Percentiles rank a stretch among this genome's conserved stretches.
Conservation (phyloP, 2,329 filamentous ascomycete species). For the Pseudogymnoascus sp. region DNA sequence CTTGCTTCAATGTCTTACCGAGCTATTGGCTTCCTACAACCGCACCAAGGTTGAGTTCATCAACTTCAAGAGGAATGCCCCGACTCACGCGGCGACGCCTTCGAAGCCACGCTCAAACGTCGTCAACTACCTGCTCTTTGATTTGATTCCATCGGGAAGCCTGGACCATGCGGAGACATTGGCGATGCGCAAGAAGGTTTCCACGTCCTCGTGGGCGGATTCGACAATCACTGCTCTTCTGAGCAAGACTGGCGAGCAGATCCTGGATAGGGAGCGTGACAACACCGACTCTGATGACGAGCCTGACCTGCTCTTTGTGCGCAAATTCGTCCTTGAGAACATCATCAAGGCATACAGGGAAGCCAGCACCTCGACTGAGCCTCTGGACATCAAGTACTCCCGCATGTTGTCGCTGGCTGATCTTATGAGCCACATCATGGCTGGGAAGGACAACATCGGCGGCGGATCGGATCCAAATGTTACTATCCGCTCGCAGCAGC, state of each 20-base stretch:
- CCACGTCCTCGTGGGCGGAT: constrained; percentile 79
- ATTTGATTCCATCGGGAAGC: constrained; percentile 56
- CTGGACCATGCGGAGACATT: constrained; percentile 67
- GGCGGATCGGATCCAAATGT: constrained; percentile 33
- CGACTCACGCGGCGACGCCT: constrained; percentile 70
- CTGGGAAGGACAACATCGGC: constrained; percentile 61
- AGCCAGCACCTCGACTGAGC: constrained; percentile 67
- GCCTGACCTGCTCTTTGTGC: constrained; percentile 78
- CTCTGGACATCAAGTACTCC: constrained; percentile 77
- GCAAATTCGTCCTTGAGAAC: constrained; percentile 90
- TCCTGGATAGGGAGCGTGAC: constrained; percentile 46
- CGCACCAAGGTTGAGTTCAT: constrained; percentile 97
- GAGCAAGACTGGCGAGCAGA: constrained; percentile 74
- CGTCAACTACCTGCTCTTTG: constrained; percentile 85
- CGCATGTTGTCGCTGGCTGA: constrained; percentile 82
- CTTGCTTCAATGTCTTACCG: constrained; percentile 81
- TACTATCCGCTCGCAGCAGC: constrained; percentile 57
- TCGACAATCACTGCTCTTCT: constrained; percentile 80
- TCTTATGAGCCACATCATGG: constrained; percentile 87
- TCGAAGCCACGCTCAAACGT: constrained; percentile 90
- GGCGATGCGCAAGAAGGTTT: constrained; percentile 70
- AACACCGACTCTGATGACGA: constrained; percentile 66
- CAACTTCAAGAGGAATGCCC: constrained; percentile 91
- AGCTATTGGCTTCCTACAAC: constrained; percentile 86
- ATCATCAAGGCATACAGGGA: constrained; percentile 88